These are phyloP conservation scores for Rhazya stricta DNA, from an alignment of 257 asterid species.

Conservation along the genomic window DNA sequence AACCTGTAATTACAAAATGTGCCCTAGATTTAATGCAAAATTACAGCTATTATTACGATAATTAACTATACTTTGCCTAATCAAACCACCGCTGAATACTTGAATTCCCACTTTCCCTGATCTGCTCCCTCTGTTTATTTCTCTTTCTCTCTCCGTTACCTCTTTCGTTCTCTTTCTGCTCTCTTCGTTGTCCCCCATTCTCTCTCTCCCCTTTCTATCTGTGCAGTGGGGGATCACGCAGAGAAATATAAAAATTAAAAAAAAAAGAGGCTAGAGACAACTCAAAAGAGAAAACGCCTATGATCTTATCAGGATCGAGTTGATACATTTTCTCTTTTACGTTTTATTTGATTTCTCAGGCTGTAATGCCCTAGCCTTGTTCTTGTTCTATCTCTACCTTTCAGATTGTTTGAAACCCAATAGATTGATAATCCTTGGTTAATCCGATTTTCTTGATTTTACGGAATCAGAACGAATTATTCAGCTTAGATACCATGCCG, in stretches of 20 bases:
- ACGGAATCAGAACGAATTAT: neutral
- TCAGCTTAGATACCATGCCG: neutral
- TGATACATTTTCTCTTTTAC: neutral
- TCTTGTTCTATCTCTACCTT: neutral
- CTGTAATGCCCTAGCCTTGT: neutral
- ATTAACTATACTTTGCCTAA: neutral
- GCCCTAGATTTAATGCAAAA: neutral
- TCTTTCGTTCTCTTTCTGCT: neutral
- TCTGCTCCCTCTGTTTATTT: neutral
- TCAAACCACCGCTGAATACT: conserved; percentile 13
- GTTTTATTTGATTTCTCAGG: neutral
- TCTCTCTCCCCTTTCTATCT: conserved; percentile 3
- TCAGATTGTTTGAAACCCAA: neutral
- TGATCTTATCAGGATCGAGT: neutral
- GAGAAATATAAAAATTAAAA: neutral
- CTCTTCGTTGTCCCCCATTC: conserved; percentile 26
- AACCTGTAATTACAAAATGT: neutral
- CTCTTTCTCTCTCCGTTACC: neutral
- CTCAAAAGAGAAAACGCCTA: neutral
- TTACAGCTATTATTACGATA: neutral
- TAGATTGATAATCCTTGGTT: neutral
- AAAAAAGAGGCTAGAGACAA: too few species aligned
- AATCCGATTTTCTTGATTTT: neutral
- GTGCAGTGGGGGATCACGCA: conserved; percentile 17
- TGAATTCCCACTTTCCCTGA: neutral